These are phyloP conservation scores for Nemania diffusa DNA, from an alignment of 2,329 filamentous ascomycete genomes.

Conservation along the genomic window DNA sequence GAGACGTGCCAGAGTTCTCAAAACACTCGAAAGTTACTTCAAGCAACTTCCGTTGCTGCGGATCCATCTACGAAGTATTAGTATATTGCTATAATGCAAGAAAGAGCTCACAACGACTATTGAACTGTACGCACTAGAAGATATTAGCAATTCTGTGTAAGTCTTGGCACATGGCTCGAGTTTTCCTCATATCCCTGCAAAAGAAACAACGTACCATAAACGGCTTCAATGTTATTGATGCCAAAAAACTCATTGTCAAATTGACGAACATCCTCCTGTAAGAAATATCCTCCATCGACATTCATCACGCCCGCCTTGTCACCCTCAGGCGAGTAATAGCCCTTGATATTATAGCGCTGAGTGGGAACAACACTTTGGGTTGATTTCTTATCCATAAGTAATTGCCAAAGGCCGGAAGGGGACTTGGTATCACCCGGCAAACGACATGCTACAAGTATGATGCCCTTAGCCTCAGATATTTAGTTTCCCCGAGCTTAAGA, in stretches of 20 bases:
- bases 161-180: not conserved
- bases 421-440: slow-evolving; percentile 30
- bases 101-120: too few species aligned
- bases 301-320: slow-evolving; percentile 13
- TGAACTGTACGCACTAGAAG: not conserved
- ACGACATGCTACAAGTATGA: slow-evolving; percentile 28
- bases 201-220: slow-evolving; percentile 11
- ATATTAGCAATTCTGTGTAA: not conserved
- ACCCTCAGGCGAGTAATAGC: slow-evolving; percentile 30
- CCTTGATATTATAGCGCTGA: slow-evolving; percentile 30
- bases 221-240: slow-evolving; percentile 30
- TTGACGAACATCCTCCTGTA: slow-evolving; percentile 36
- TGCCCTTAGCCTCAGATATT: too few species aligned
- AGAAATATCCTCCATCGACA: slow-evolving; percentile 40
- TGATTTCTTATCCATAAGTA: slow-evolving; percentile 22
- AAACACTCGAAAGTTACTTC: slow-evolving; percentile 49
- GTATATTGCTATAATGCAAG: too few species aligned
- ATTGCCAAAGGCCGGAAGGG: slow-evolving; percentile 29
- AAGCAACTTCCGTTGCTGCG: slow-evolving; percentile 49
- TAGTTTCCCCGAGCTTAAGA: too few species aligned
- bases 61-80: slow-evolving; percentile 48
- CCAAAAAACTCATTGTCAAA: slow-evolving; percentile 38
- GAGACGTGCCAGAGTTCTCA: slow-evolving; percentile 45
- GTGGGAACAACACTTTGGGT: slow-evolving; percentile 23
- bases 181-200: too few species aligned